Conservation (phyloP, 306 rosid species). For the Cyamopsis tetragonoloba region DNA sequence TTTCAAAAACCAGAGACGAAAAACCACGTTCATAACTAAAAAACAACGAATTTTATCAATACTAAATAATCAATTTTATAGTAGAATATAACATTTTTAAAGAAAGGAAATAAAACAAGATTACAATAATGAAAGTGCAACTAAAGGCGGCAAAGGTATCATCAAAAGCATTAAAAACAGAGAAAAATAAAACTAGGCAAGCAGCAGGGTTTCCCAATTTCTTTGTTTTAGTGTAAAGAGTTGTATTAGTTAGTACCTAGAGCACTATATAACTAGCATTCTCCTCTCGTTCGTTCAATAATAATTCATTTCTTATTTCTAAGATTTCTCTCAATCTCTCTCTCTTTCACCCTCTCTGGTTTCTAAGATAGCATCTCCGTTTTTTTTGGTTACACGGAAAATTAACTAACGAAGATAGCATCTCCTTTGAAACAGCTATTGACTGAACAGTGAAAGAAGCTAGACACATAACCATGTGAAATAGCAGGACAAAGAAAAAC, state of each 20-base stretch:
- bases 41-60: no score
- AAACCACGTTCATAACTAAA: no score
- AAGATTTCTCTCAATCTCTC: no score
- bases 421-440: background rate
- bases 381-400: no score
- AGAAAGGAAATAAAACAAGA: background rate
- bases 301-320: no score
- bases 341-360: no score
- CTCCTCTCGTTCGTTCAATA: no score
- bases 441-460: constrained; percentile 5
- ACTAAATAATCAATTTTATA: background rate
- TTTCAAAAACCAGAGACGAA: no score
- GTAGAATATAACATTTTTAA: background rate
- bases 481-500: background rate
- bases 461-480: background rate
- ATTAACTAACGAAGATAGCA: background rate
- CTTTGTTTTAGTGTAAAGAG: no score
- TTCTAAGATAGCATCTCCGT: no score
- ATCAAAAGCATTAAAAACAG: background rate
- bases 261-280: no score
- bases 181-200: background rate
- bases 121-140: background rate
- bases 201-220: constrained; percentile 16
- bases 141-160: background rate
- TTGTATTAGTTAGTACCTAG: no score